Percentiles rank a stretch among this genome's conserved stretches.
These are phyloP conservation scores for Pilasporangium apinafurcum DNA, from an alignment of 352 stramenopile genomes.

Conservation along the genomic window DNA sequence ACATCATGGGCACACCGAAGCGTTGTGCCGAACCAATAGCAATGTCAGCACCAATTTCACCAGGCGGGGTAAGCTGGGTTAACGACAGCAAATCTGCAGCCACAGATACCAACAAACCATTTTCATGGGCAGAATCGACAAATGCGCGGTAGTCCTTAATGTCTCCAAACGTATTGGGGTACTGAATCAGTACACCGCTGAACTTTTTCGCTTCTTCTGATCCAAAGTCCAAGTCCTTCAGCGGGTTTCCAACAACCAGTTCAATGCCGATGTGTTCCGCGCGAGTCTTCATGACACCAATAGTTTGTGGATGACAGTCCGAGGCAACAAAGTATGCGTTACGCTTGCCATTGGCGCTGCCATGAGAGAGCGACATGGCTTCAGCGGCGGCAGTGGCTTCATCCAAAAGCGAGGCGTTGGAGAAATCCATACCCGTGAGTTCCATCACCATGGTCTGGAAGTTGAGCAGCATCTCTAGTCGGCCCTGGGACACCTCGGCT, in stretches of 20 bases:
- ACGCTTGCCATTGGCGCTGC: conserved; percentile 91
- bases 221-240: conserved; percentile 67
- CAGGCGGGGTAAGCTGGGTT: conserved; percentile 91
- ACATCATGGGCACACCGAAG: conserved; percentile 99
- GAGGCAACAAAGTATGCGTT: conserved; percentile 95
- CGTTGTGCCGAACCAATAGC: conserved; percentile 97
- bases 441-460: conserved; percentile 99
- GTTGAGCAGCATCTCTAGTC: conserved; percentile 99
- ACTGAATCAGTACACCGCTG: conserved; percentile 97
- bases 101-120: conserved; percentile 92
- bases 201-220: conserved; percentile 81
- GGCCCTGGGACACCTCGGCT: conserved; percentile 98
- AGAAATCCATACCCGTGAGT: conserved; percentile 95
- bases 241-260: conserved; percentile 87
- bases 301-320: conserved; percentile 90
- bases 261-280: conserved; percentile 90
- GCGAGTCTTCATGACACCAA: conserved; percentile 92
- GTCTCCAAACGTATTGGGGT: conserved; percentile 97
- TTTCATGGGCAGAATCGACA: conserved; percentile 77
- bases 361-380: conserved; percentile 96
- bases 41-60: conserved; percentile 96
- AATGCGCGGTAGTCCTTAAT: conserved; percentile 92
- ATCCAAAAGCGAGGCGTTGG: conserved; percentile 97
- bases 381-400: conserved; percentile 98
- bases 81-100: conserved; percentile 96